phyloP scores from a whole-genome alignment of 1,284 basidiomycete species.

The Sphaerobolus stellatus region DNA sequence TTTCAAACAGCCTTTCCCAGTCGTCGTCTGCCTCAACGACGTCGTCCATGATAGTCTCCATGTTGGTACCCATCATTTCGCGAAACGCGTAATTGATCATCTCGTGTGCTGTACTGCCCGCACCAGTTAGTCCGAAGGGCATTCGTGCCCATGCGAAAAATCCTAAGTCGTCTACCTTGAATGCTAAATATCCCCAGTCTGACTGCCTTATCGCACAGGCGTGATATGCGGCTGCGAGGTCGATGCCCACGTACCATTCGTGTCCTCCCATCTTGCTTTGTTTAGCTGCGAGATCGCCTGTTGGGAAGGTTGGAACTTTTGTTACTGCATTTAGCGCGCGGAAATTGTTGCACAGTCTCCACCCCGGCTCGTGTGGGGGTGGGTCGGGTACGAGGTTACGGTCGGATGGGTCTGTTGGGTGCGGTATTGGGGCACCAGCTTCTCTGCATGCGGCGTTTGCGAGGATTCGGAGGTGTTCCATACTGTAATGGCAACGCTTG shows the following conservation, averaged over 20 bases:
- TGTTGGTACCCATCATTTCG: constrained; percentile 14
- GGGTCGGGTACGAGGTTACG: neutral
- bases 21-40: constrained; percentile 12
- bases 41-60: constrained; percentile 20
- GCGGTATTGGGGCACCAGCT: neutral
- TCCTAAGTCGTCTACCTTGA: constrained; percentile 19
- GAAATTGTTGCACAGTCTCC: neutral
- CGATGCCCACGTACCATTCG: constrained; percentile 11
- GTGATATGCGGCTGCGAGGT: constrained; percentile 20
- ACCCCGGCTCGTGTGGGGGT: neutral
- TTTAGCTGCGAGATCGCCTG: neutral
- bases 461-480: neutral
- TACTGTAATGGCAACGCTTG: neutral
- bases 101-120: constrained; percentile 19
- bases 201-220: constrained; percentile 14
- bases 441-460: neutral
- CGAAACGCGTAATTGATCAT: constrained; percentile 14
- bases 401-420: neutral
- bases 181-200: constrained; percentile 17
- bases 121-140: constrained; percentile 19
- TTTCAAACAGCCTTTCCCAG: constrained; percentile 4
- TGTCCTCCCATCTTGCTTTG: neutral
- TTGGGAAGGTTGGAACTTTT: neutral
- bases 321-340: neutral
- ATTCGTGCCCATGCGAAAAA: constrained; percentile 17